These are phyloP conservation scores for Alternaria alternata DNA, from an alignment of 2,329 filamentous ascomycete species.

Conservation along the genomic window DNA sequence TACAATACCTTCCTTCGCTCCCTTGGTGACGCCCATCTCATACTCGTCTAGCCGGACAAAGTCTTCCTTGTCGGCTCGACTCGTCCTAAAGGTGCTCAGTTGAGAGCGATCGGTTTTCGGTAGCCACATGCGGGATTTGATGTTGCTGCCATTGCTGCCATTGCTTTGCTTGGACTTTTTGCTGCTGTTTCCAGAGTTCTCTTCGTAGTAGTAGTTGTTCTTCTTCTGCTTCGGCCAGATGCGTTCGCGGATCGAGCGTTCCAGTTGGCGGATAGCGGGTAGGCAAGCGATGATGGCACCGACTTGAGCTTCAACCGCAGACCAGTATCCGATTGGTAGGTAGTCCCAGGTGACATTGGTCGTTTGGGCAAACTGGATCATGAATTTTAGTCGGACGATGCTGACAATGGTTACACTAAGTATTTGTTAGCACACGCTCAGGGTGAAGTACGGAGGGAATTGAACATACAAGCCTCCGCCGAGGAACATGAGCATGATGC, in stretches of 20 bases:
- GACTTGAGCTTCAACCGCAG: slow-evolving; percentile 36
- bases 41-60: slow-evolving; percentile 7
- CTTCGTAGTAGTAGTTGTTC: neutral
- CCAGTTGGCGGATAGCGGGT: slow-evolving; percentile 18
- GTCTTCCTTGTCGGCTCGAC: slow-evolving; percentile 5
- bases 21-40: neutral
- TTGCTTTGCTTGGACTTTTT: neutral
- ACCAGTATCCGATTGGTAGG: slow-evolving; percentile 39
- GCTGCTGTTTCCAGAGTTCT: neutral
- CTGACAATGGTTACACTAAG: slow-evolving; percentile 56
- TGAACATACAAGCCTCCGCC: slow-evolving; percentile 51
- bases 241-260: slow-evolving; percentile 13
- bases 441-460: neutral
- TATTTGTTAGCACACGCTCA: neutral
- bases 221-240: slow-evolving; percentile 4
- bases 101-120: neutral
- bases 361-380: slow-evolving; percentile 55
- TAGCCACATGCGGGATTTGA: neutral
- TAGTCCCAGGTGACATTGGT: slow-evolving; percentile 52
- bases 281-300: slow-evolving; percentile 39
- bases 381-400: slow-evolving; percentile 53
- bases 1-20: neutral
- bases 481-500: slow-evolving; percentile 50
- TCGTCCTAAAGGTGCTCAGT: neutral
- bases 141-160: neutral